Conservation (phyloP, 148 eudicot species). For the Selenicereus undatus region DNA sequence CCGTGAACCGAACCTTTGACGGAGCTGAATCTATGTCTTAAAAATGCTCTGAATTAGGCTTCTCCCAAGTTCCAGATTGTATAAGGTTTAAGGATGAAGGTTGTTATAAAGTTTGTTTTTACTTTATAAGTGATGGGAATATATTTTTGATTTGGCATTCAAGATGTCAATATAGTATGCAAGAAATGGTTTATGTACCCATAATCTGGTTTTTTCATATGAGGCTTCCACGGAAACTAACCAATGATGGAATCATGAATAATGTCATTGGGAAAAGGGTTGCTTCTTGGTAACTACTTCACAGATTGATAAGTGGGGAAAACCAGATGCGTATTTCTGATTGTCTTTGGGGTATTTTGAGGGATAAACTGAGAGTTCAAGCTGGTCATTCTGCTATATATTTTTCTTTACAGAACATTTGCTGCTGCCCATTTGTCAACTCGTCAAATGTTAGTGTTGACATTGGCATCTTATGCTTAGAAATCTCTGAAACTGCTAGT, state of each 20-base stretch:
- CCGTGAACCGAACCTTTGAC: background rate
- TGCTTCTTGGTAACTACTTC: background rate
- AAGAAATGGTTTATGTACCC: background rate
- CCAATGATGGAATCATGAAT: background rate
- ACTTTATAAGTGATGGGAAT: no score
- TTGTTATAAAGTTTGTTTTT: background rate
- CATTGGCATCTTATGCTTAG: background rate
- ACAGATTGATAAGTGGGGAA: background rate
- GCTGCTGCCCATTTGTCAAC: background rate
- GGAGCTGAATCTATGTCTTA: background rate
- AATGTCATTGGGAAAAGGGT: background rate
- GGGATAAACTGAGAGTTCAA: background rate
- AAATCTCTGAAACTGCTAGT: background rate
- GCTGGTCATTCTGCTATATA: background rate
- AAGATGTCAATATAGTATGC: background rate
- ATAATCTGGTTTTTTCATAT: background rate
- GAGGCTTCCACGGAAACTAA: background rate
- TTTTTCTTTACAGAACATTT: conserved; percentile 2
- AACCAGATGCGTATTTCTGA: background rate
- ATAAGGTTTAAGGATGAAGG: background rate
- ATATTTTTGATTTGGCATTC: no score
- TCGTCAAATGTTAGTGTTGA: background rate
- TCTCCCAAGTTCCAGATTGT: background rate
- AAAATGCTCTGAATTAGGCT: background rate
- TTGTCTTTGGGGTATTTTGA: background rate